Conservation (phyloP, 2,329 filamentous ascomycete species). For the Colletotrichum sp. region DNA sequence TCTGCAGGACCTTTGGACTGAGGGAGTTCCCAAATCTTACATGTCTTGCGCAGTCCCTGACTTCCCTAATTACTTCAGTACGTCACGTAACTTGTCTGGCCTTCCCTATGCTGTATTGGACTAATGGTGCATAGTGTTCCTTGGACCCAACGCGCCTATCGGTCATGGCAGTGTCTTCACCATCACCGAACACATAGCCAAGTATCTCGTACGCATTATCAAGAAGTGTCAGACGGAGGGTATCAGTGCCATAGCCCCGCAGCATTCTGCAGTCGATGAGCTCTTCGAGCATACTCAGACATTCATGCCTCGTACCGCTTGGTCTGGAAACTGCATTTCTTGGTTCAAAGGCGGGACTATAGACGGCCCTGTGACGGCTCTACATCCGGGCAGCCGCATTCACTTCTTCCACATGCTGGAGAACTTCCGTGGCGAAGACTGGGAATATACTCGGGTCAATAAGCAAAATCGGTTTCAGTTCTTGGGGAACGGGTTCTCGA, state of each 20-base stretch:
- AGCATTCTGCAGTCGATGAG: constrained; percentile 27
- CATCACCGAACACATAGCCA: constrained; percentile 30
- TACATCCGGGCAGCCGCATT: constrained; percentile 23
- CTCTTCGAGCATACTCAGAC: constrained; percentile 32
- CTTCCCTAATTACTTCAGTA: constrained; percentile 32
- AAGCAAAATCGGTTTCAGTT: constrained; percentile 25
- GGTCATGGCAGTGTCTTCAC: constrained; percentile 26
- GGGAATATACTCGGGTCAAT: constrained; percentile 27
- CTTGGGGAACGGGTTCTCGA: constrained; percentile 28
- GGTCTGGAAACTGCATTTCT: constrained; percentile 30
- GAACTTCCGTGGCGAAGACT: constrained; percentile 26
- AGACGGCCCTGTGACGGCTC: constrained; percentile 27
- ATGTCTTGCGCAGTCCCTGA: constrained; percentile 27
- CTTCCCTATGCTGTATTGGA: fast-evolving
- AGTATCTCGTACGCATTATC: constrained; percentile 34
- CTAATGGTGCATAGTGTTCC: constrained; percentile 2
- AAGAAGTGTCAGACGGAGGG: constrained; percentile 32
- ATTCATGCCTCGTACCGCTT: constrained; percentile 34
- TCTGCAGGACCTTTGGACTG: constrained; percentile 27
- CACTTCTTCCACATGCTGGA: constrained; percentile 23
- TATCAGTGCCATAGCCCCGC: constrained; percentile 29
- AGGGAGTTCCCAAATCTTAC: constrained; percentile 27
- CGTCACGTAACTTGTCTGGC: background rate
- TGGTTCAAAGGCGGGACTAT: constrained; percentile 32
- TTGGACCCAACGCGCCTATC: constrained; percentile 26